phyloP scores from a whole-genome alignment of 305 asterid species.

The Ajuga reptans region DNA sequence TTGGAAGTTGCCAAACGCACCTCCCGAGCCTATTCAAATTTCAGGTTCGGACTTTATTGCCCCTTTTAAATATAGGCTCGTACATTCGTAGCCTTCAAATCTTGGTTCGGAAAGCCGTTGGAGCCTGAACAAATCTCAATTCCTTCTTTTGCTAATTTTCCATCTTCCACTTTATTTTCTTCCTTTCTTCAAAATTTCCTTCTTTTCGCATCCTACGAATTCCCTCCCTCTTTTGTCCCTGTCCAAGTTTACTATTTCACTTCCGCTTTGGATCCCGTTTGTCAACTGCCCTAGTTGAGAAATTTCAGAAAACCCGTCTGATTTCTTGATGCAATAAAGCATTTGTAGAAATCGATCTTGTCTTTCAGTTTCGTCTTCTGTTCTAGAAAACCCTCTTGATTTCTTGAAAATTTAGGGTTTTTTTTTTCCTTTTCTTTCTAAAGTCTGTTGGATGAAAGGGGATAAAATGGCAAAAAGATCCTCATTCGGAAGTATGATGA shows the following conservation, averaged over 20 bases:
- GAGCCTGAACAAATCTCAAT: constrained; percentile 25
- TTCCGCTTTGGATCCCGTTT: background rate
- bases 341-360: background rate
- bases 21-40: constrained; percentile 25
- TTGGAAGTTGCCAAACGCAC: background rate
- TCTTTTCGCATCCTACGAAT: constrained; percentile 11
- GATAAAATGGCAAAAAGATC: constrained; percentile 58
- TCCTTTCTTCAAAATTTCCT: constrained; percentile 23
- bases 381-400: constrained; percentile 10
- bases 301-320: background rate
- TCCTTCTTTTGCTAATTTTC: constrained; percentile 8
- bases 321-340: background rate
- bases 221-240: constrained; percentile 11
- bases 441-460: constrained; percentile 43
- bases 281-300: background rate
- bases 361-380: background rate
- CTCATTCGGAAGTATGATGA: constrained; percentile 62
- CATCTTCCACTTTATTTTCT: constrained; percentile 7
- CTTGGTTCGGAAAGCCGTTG: constrained; percentile 65
- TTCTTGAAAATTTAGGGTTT: constrained; percentile 29
- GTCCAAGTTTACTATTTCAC: constrained; percentile 6
- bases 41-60: constrained; percentile 17
- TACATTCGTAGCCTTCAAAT: too few species aligned
- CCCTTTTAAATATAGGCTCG: constrained; percentile 16
- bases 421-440: background rate